Conservation (phyloP, 148 eudicot genomes). For the Vaccinium myrtillus region DNA sequence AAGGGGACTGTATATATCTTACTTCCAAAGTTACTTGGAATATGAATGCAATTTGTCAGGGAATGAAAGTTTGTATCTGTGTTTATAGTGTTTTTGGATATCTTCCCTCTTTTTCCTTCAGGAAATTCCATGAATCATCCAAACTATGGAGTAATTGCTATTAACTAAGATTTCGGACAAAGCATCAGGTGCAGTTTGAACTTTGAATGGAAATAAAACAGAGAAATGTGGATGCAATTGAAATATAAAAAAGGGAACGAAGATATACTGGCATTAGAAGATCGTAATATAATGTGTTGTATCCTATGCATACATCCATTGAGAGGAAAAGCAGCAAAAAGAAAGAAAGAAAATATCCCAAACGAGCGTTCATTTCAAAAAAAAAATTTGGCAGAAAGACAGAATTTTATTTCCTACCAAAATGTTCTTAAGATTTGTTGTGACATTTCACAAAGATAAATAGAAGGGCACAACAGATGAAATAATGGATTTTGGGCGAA, state of each 20-base stretch:
- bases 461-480: neutral
- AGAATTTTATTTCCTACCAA: no score
- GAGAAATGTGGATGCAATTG: neutral
- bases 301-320: neutral
- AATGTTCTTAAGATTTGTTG: neutral
- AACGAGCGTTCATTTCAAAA: neutral
- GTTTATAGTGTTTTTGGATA: neutral
- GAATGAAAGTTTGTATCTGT: neutral
- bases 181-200: neutral
- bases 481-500: neutral
- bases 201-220: neutral
- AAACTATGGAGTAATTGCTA: neutral
- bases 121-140: neutral
- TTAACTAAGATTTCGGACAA: neutral
- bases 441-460: constrained; percentile 9
- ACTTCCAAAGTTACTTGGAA: neutral
- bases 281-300: neutral
- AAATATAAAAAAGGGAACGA: no score
- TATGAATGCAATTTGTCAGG: neutral
- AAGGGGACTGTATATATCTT: no score
- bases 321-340: neutral
- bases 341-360: neutral
- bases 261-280: neutral
- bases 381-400: neutral
- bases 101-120: neutral